Evolutionary conservation across 768 basidiomycete genomes (phyloP).

Genomic region (Pholiota molesta): DNA sequence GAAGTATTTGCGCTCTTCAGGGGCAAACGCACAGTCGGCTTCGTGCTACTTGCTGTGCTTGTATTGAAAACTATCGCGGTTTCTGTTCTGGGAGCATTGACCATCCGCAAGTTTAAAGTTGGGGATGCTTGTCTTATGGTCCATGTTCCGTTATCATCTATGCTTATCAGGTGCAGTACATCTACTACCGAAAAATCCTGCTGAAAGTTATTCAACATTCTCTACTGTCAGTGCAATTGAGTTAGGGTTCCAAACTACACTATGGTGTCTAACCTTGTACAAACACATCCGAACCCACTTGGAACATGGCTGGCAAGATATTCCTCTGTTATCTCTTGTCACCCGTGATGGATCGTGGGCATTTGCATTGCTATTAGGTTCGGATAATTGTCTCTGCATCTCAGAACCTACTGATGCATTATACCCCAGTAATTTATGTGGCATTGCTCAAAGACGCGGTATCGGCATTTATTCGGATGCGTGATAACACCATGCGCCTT

Average conservation of each 20-base stretch:
- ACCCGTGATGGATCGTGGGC: conserved; percentile 18
- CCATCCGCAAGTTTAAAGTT: background rate
- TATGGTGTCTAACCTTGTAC: conserved; percentile 16
- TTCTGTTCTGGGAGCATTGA: background rate
- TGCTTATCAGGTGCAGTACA: background rate
- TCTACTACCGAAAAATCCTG: background rate
- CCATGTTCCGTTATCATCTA: background rate
- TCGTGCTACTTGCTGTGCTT: background rate
- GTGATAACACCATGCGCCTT: background rate
- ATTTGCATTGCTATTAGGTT: conserved; percentile 14
- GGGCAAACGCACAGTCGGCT: background rate
- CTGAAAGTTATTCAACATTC: background rate
- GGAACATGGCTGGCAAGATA: conserved; percentile 18
- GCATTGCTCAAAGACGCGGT: background rate
- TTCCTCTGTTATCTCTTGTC: conserved; percentile 18
- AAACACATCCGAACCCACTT: conserved; percentile 13
- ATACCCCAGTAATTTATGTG: background rate
- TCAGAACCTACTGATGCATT: background rate
- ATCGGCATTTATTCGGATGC: background rate
- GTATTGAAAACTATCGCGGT: background rate
- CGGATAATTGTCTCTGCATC: background rate
- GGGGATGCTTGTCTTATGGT: background rate
- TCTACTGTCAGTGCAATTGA: background rate
- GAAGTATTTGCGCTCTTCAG: background rate
- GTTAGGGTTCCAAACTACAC: background rate